Percentiles rank a stretch among this genome's conserved stretches.
These are phyloP conservation scores for Galerina sulciceps DNA, from an alignment of 768 basidiomycete genomes.

Conservation along the genomic window DNA sequence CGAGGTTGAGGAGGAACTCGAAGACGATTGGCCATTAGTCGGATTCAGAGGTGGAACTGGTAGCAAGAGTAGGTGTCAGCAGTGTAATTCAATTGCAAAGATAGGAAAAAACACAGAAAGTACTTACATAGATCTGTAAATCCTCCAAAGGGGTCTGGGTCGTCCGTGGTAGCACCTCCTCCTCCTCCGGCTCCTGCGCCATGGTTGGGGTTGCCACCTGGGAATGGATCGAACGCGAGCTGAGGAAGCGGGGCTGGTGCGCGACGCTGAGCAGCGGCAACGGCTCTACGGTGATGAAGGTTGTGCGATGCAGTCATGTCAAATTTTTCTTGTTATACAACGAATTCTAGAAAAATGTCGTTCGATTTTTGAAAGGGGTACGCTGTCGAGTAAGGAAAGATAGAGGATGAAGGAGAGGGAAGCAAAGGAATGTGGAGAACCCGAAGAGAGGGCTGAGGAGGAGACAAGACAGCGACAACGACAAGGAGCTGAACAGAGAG, in stretches of 20 bases:
- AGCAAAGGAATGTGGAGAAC: slow-evolving; percentile 13
- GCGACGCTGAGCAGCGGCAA: slow-evolving; percentile 16
- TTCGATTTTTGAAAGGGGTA: neutral
- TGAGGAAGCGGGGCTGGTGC: slow-evolving; percentile 8
- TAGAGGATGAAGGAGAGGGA: neutral
- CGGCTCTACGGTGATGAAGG: slow-evolving; percentile 17
- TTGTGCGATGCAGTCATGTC: slow-evolving; percentile 6
- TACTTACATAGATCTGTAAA: slow-evolving; percentile 1
- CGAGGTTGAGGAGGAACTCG: neutral
- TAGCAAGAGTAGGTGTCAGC: neutral
- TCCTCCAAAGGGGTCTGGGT: slow-evolving; percentile 1
- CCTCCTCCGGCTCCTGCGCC: no score
- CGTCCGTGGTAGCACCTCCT: neutral
- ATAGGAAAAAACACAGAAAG: neutral
- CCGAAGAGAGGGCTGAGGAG: neutral
- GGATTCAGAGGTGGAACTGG: neutral
- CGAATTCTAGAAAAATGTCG: neutral
- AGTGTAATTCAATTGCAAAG: neutral
- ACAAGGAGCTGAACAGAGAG: neutral
- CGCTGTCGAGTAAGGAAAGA: neutral
- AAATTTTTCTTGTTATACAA: slow-evolving; percentile 2
- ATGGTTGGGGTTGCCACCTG: neutral
- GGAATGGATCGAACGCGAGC: slow-evolving; percentile 14
- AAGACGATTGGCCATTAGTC: neutral
- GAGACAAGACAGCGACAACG: slow-evolving; percentile 5